Evolutionary conservation across 2,329 filamentous ascomycete genomes (phyloP), one percentile per base, ranked within the genome.

Genomic region (Berkeleyomyces basicola): DNA sequence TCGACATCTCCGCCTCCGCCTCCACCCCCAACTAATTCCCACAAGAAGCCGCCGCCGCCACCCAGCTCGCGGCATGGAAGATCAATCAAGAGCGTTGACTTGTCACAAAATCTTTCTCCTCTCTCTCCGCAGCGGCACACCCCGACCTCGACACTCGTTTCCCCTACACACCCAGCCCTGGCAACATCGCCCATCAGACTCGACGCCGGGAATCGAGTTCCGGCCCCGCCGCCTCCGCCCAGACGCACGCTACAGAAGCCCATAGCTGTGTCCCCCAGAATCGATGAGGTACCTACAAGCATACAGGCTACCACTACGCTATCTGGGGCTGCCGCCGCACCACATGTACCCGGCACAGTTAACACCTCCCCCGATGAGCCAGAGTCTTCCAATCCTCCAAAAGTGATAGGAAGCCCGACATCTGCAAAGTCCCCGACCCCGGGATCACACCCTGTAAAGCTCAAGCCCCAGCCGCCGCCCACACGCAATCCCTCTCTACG

Each of bases 51-150:
- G 11, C 87, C 88, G 4, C 86, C 86, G 5, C 87, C 87, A 31
- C 78, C 78, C 9, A 89, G 81, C 69, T 90, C 86, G 60, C 82
- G 87, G 62, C 87, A 91, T 73, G 89, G 89, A 3, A 91, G 86
- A 72, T 78, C 85, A 16, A 86, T 92, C 66, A 82, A 78, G 67
- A 71, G 75, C 51, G 74, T 79, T 68, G 67, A 75, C 65, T 74
- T 73, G 61, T 70, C 77, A 64, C 67, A 75, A 70, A 63, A 37
- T 14, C 31, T 37, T 10, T 4, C 51, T 31, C 14, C 51, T 9
- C 51, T 55, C 4, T 55, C 51, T 14, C 33, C 51, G 7, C 51
- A 39, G 36, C 33, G 51, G 7, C 31, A 31, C 14, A 7, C 10
- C 14, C 51, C 33, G 11, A 55, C 11, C 6, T 37, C 36, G 7